phyloP scores from a whole-genome alignment of 129 eudicot genomes.

The Escallonia herrerae region DNA sequence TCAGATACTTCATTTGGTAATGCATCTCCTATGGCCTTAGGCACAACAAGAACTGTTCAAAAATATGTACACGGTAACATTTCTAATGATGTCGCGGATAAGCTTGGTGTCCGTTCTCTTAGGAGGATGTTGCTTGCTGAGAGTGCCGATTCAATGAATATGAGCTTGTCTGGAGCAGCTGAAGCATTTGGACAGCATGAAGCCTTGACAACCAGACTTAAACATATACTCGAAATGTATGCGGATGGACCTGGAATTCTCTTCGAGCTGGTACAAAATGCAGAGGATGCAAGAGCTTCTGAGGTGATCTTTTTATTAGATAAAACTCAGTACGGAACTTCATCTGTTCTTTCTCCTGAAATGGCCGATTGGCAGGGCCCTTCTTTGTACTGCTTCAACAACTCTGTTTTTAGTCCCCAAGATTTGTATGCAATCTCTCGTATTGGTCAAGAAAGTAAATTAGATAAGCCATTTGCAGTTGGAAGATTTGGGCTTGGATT shows the following conservation, averaged over 20 bases:
- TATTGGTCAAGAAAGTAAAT: constrained; percentile 97
- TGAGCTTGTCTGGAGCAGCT: constrained; percentile 96
- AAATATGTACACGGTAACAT: constrained; percentile 91
- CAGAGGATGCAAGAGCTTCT: constrained; percentile 94
- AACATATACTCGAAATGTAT: constrained; percentile 98
- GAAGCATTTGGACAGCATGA: constrained; percentile 99
- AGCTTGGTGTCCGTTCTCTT: constrained; percentile 90
- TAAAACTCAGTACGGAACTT: constrained; percentile 81
- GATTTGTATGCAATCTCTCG: constrained; percentile 94
- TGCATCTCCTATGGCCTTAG: constrained; percentile 40
- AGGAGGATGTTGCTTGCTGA: constrained; percentile 94
- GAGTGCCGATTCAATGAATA: constrained; percentile 97
- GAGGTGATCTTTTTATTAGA: constrained; percentile 78
- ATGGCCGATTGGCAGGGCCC: constrained; percentile 99
- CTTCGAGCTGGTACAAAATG: constrained; percentile 96
- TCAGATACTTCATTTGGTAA: constrained; percentile 32
- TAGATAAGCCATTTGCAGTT: constrained; percentile 90
- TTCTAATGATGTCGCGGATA: constrained; percentile 96
- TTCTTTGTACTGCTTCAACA: constrained; percentile 87
- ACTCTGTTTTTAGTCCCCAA: constrained; percentile 86
- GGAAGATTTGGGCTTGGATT: constrained; percentile 99
- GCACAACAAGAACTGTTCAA: constrained; percentile 59
- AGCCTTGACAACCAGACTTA: constrained; percentile 92
- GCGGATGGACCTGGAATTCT: constrained; percentile 96
- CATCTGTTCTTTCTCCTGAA: constrained; percentile 94